Percentiles rank a stretch among this genome's conserved stretches.
phyloP scores from a whole-genome alignment of 495 filamentous ascomycete species.

The Lasiosphaeria hispida region DNA sequence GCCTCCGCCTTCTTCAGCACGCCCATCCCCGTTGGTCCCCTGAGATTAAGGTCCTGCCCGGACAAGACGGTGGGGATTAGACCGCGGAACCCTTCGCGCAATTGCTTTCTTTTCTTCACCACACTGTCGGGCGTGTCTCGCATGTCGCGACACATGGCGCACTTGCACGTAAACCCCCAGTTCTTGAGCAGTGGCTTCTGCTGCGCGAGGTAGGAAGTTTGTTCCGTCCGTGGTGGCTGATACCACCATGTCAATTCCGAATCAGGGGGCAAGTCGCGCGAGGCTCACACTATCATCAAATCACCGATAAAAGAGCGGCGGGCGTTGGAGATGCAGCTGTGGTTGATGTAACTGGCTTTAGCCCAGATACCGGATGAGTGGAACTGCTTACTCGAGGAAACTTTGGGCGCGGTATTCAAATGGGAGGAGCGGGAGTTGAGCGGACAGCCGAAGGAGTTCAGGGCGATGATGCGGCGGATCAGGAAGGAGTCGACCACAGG shows the following conservation, averaged over 20 bases:
- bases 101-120: background rate
- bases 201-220: slow-evolving; percentile 9
- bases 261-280: slow-evolving; percentile 43
- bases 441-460: slow-evolving; percentile 46
- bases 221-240: slow-evolving; percentile 18
- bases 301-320: slow-evolving; percentile 56
- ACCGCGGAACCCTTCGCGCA: background rate
- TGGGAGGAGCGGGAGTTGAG: slow-evolving; percentile 1
- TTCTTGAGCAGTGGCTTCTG: slow-evolving; percentile 20
- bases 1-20: slow-evolving; percentile 19
- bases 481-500: slow-evolving; percentile 53
- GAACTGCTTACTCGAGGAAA: slow-evolving; percentile 17
- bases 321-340: slow-evolving; percentile 50
- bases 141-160: background rate
- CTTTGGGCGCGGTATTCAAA: no score
- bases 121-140: slow-evolving; percentile 5
- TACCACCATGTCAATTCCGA: slow-evolving; percentile 15
- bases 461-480: slow-evolving; percentile 35
- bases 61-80: background rate
- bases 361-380: slow-evolving; percentile 11
- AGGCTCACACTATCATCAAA: slow-evolving; percentile 57
- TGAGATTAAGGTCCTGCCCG: background rate
- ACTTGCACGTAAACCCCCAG: slow-evolving; percentile 43
- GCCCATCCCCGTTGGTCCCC: background rate
- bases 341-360: slow-evolving; percentile 54